Conservation (phyloP, 2,329 filamentous ascomycete species). For the Rhinocladiella similis region DNA sequence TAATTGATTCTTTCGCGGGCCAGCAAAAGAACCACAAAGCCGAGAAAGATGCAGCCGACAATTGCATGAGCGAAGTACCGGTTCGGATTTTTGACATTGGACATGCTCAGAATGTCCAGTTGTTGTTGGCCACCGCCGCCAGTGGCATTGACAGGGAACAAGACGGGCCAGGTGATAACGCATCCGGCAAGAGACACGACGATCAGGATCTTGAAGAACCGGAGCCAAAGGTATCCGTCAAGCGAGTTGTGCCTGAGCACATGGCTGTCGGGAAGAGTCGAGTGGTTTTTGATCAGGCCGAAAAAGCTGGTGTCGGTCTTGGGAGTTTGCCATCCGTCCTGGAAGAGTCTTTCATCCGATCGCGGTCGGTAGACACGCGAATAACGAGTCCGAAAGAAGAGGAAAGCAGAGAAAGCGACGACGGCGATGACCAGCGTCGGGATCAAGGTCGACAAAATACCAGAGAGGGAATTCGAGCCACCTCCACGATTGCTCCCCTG, state of each 20-base stretch:
- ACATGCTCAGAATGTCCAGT: slow-evolving; percentile 76
- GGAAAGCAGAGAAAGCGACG: slow-evolving; percentile 46
- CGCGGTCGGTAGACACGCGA: slow-evolving; percentile 49
- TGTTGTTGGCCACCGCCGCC: slow-evolving; percentile 67
- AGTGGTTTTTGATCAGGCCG: slow-evolving; percentile 39
- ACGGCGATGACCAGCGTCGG: slow-evolving; percentile 47
- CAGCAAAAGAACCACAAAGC: slow-evolving; percentile 82
- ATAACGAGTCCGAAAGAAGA: slow-evolving; percentile 47
- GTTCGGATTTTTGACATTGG: slow-evolving; percentile 66
- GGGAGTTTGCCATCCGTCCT: slow-evolving; percentile 37
- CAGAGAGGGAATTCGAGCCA: slow-evolving; percentile 50
- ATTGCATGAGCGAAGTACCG: slow-evolving; percentile 78
- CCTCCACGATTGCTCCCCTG: slow-evolving; percentile 13
- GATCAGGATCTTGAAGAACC: slow-evolving; percentile 77
- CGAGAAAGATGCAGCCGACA: slow-evolving; percentile 77
- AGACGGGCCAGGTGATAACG: slow-evolving; percentile 79
- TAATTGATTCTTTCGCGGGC: slow-evolving; percentile 87
- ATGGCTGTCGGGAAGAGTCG: slow-evolving; percentile 66
- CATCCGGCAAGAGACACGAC: slow-evolving; percentile 80
- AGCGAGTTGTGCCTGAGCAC: slow-evolving; percentile 89
- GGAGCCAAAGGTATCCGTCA: slow-evolving; percentile 88
- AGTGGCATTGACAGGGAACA: slow-evolving; percentile 85
- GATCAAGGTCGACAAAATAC: slow-evolving; percentile 50
- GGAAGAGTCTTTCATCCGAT: slow-evolving; percentile 43
- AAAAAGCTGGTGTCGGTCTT: slow-evolving; percentile 21